Evolutionary conservation across 2,329 filamentous ascomycete genomes (phyloP).

Genomic region (Helminthosporium solani): DNA sequence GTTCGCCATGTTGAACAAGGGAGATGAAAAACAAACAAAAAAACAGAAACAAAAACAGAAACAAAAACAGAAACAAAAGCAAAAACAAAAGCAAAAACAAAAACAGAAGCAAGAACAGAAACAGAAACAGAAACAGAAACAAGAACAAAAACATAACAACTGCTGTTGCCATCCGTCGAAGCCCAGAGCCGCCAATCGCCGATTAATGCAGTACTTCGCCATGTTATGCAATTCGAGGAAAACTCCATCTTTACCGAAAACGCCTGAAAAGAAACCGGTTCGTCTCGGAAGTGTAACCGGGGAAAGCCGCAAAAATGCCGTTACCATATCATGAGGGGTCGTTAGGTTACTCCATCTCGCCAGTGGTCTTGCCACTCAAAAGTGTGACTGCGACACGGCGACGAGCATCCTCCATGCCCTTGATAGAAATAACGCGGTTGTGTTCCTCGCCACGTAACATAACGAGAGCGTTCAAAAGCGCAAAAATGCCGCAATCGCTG

Average conservation of each 20-base stretch:
- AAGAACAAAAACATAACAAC: too few relatives aligned
- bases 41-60: slow-evolving; percentile 3
- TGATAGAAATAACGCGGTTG: slow-evolving; percentile 48
- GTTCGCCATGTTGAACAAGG: background rate
- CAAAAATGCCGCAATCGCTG: slow-evolving; percentile 76
- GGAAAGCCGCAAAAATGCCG: background rate
- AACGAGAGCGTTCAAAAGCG: slow-evolving; percentile 71
- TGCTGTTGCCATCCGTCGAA: background rate
- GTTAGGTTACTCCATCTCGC: slow-evolving; percentile 24
- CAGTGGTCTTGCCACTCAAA: slow-evolving; percentile 52
- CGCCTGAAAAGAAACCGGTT: too few relatives aligned
- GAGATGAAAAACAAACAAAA: slow-evolving; percentile 3
- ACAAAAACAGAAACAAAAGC: slow-evolving; percentile 4
- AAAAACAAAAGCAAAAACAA: slow-evolving; percentile 2
- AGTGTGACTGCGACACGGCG: slow-evolving; percentile 65
- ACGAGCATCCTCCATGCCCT: slow-evolving; percentile 61
- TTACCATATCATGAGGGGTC: background rate
- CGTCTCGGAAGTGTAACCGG: too few relatives aligned
- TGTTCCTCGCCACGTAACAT: slow-evolving; percentile 45
- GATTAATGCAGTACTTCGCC: too few relatives aligned
- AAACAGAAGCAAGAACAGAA: background rate
- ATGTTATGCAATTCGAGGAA: too few relatives aligned
- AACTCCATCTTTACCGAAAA: too few relatives aligned
- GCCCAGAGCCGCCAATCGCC: too few relatives aligned
- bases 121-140: slow-evolving; percentile 3